Conservation (phyloP, 371 early-diverging fungal species). For the Apophysomyces ossiformis region DNA sequence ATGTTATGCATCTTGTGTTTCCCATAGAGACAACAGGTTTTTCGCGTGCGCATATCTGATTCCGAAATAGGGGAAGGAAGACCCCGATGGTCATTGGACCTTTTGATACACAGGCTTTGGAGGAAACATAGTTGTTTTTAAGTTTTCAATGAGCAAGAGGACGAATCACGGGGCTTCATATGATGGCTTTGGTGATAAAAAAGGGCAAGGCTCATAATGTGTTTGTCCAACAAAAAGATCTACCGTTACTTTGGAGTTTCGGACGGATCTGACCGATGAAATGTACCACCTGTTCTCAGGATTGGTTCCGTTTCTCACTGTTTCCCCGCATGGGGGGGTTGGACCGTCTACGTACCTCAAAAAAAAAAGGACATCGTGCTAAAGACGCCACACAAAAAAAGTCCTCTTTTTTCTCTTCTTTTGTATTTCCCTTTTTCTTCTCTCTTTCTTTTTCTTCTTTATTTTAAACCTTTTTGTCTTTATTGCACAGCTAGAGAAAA, state of each 20-base stretch:
- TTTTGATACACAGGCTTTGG: no score
- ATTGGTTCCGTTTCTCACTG: conserved; percentile 8
- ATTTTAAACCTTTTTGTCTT: background rate
- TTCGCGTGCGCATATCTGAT: background rate
- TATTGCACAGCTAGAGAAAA: no score
- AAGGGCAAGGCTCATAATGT: background rate
- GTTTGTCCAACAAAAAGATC: conserved; percentile 1
- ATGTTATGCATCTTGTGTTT: background rate
- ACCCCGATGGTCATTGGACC: conserved; percentile 6
- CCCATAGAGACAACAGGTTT: background rate
- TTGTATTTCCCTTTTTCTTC: conserved; percentile 3
- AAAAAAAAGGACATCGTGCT: background rate
- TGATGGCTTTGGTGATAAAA: background rate
- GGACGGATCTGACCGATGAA: conserved; percentile 11
- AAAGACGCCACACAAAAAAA: background rate
- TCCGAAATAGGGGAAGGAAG: background rate
- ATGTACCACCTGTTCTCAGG: conserved; percentile 8
- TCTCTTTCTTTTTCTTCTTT: conserved; percentile 12
- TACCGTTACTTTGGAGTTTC: conserved; percentile 1
- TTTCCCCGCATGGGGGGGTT: conserved; percentile 6
- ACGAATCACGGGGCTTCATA: conserved; percentile 11
- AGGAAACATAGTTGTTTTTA: conserved; percentile 4
- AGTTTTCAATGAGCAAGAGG: background rate
- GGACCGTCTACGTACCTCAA: background rate
- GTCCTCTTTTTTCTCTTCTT: conserved; percentile 6